Percentiles rank a stretch among this genome's conserved stretches.
Evolutionary conservation across 768 basidiomycete genomes (phyloP).

Genomic region (Serendipita indica): DNA sequence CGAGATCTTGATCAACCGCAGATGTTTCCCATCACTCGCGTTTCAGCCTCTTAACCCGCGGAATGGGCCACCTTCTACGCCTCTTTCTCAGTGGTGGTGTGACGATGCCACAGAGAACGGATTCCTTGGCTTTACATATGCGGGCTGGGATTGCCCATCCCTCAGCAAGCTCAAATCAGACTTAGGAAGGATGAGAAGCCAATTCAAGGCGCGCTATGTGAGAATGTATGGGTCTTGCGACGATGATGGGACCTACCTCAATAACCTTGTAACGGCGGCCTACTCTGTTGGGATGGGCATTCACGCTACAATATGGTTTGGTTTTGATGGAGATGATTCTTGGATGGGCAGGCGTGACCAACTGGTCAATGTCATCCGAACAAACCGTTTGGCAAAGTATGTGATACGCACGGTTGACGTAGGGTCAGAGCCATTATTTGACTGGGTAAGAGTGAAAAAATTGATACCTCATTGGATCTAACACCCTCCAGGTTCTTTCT

Average conservation of each 20-base stretch:
- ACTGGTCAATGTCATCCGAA: neutral
- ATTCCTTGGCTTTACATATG: slow-evolving; percentile 6
- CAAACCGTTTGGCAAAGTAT: slow-evolving; percentile 10
- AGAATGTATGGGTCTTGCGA: slow-evolving; percentile 13
- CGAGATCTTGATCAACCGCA: too few relatives aligned
- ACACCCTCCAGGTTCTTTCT: neutral
- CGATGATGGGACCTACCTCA: neutral
- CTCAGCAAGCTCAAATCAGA: neutral
- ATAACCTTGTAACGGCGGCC: slow-evolving; percentile 10
- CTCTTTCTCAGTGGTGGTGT: neutral
- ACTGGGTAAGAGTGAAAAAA: too few relatives aligned
- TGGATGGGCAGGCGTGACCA: neutral
- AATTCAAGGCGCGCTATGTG: slow-evolving; percentile 13
- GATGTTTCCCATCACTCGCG: neutral
- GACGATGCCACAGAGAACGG: neutral
- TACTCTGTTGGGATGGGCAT: slow-evolving; percentile 6
- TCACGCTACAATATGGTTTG: slow-evolving; percentile 9
- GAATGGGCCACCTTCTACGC: neutral
- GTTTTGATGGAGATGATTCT: neutral
- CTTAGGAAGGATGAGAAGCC: slow-evolving; percentile 2
- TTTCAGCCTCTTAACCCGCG: neutral
- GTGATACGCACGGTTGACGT: slow-evolving; percentile 12
- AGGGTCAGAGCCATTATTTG: neutral
- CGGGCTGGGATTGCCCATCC: neutral
- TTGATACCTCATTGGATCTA: too few relatives aligned